A percentile compares a stretch with the other conserved stretches of the same genome.
Evolutionary conservation across 148 eudicot genomes (phyloP).

Genomic region (Linanthus parryae): DNA sequence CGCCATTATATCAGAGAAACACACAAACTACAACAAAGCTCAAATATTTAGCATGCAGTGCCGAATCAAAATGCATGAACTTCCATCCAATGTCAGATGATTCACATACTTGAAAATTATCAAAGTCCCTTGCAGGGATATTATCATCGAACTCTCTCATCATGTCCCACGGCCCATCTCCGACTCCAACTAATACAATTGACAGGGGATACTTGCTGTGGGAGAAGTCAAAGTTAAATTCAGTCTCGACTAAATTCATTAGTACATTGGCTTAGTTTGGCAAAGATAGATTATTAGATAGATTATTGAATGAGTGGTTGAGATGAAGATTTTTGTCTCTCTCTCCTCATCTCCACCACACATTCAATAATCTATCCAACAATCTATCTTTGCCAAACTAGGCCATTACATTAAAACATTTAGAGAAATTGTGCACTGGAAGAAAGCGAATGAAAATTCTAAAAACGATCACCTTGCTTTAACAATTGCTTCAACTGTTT

Average conservation of each 20-base stretch:
- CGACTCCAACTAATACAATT: too few species aligned
- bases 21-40: slow-evolving; percentile 53
- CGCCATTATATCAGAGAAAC: slow-evolving; percentile 77
- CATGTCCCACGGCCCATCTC: too few species aligned
- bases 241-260: not conserved
- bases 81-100: not conserved
- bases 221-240: not conserved
- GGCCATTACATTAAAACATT: too few species aligned
- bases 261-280: too few species aligned
- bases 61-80: not conserved
- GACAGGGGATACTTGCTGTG: slow-evolving; percentile 72
- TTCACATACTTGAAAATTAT: slow-evolving; percentile 72
- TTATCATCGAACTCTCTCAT: too few species aligned
- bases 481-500: slow-evolving; percentile 72
- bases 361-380: too few species aligned
- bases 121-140: slow-evolving; percentile 84
- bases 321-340: too few species aligned
- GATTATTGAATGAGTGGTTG: too few species aligned
- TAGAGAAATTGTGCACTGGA: not conserved
- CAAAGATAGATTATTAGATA: too few species aligned
- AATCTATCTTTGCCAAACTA: too few species aligned
- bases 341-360: too few species aligned
- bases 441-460: not conserved
- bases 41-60: not conserved
- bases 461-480: slow-evolving; percentile 46